Percentiles rank a stretch among this genome's conserved stretches.
Evolutionary conservation across 1,284 basidiomycete species (phyloP).

Genomic region (Kalmanozyma brasiliensis): DNA sequence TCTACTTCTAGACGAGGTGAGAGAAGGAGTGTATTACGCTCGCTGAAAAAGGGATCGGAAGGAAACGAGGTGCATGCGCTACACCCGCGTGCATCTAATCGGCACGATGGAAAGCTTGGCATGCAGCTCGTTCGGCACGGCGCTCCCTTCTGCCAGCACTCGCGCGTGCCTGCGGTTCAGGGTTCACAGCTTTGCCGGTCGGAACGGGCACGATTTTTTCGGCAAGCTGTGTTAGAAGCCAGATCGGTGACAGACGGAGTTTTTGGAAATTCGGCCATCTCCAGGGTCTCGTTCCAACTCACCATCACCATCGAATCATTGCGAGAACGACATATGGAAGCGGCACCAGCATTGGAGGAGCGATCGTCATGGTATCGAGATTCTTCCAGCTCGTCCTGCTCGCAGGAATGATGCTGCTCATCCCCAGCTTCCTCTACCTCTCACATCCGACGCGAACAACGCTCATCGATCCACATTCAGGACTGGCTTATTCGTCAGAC

Average conservation of each 20-base stretch:
- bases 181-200: too few relatives aligned
- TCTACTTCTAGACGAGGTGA: too few relatives aligned
- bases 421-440: constrained; percentile 62
- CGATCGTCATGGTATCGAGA: constrained; percentile 36
- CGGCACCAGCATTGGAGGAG: too few relatives aligned
- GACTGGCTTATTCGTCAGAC: constrained; percentile 36
- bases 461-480: constrained; percentile 21
- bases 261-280: neutral
- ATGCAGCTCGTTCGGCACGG: constrained; percentile 22
- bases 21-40: too few relatives aligned
- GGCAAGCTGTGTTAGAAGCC: too few relatives aligned
- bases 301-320: too few relatives aligned
- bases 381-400: constrained; percentile 63
- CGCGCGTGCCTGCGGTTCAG: neutral
- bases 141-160: neutral
- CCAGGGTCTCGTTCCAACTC: constrained; percentile 2
- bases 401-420: constrained; percentile 55
- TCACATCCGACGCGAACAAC: constrained; percentile 34
- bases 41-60: neutral
- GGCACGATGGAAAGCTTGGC: constrained; percentile 31
- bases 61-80: constrained; percentile 3
- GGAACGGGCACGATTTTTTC: too few relatives aligned
- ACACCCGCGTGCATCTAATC: neutral
- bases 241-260: too few relatives aligned
- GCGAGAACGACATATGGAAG: too few relatives aligned